Percentiles rank a stretch among this genome's conserved stretches.
Conservation (phyloP, 2,329 filamentous ascomycete species). For the Pseudogymnoascus sp. region DNA sequence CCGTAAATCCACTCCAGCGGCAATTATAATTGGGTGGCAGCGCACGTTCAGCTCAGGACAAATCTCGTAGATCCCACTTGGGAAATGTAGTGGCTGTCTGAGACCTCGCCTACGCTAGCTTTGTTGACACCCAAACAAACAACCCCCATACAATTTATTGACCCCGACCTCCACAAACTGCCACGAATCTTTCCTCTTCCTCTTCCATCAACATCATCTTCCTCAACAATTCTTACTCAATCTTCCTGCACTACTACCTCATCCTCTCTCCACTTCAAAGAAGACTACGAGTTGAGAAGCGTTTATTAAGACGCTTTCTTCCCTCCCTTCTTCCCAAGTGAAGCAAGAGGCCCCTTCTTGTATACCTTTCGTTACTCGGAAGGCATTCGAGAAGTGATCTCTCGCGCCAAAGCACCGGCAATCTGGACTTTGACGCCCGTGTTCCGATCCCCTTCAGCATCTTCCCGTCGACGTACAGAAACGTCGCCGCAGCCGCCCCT, state of each 20-base stretch:
- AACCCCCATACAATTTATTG: conserved; percentile 8
- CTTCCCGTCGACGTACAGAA: conserved; percentile 96
- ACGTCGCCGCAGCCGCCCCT: conserved; percentile 58
- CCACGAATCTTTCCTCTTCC: conserved; percentile 10
- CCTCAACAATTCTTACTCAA: conserved; percentile 8
- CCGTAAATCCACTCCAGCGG: background rate
- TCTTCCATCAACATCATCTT: conserved; percentile 8
- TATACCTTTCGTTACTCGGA: conserved; percentile 58
- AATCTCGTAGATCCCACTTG: conserved; percentile 3
- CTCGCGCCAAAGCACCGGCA: conserved; percentile 69
- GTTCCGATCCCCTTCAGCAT: conserved; percentile 99
- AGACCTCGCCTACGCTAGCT: conserved; percentile 8
- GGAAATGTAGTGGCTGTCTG: conserved; percentile 6
- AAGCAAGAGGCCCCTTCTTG: conserved; percentile 60
- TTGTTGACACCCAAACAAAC: conserved; percentile 10
- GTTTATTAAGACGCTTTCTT: conserved; percentile 26
- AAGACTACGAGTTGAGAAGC: conserved; percentile 24
- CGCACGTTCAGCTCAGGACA: background rate
- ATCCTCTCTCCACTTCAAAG: conserved; percentile 13
- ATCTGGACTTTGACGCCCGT: conserved; percentile 99
- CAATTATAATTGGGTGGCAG: background rate
- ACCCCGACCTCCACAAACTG: conserved; percentile 7
- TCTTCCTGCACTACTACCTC: conserved; percentile 4
- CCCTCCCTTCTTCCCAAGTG: conserved; percentile 43
- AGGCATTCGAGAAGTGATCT: conserved; percentile 63